Evolutionary conservation across 352 stramenopile genomes (phyloP), one percentile per base, ranked within the genome.

Genomic region (Pythium utonaiense): DNA sequence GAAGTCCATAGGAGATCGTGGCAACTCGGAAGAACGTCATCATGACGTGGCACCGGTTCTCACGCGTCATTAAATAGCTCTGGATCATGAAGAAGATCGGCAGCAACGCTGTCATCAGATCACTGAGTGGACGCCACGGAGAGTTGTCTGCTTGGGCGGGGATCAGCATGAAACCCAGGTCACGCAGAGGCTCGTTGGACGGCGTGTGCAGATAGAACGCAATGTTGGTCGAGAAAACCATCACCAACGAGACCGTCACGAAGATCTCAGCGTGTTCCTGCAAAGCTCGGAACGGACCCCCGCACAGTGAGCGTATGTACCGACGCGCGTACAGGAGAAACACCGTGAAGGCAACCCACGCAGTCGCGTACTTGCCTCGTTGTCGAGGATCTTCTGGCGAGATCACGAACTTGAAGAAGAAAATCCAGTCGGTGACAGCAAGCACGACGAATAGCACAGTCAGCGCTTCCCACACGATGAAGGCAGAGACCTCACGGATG

Each of bases 91-190:
- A 71, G 19, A 77, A 27, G 36, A 75, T 64, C 21, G 74, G 74
- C 24, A 80, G 27, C 25, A 66, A 19, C 19, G 54, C 60, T 4
- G 74, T 78, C 19, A 83, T 59, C 19, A 78, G 41, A 49, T 83
- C 75, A 42, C 64, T 76, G 1, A 80, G 53, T 12, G 71, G 60
- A 7, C 71, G 58, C 69, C 71, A 76, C 50, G 38, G 31, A 41
- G 68, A 75, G 48, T 75, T 19, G 6, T 63, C 64, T 7, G 53
- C 48, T 34, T 75, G 66, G 51, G 59, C 62, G 13, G 74, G 71
- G 19, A 80, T 61, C 17, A 83, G 53, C 57, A 74, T 67, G 64
- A 83, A 83, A 31, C 74, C 72, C 19, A 83, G 57, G 52, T 83
- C 75, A 19, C 66, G 71, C 19, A 83, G 60, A 19, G 68, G 70